Percentiles rank a stretch among this genome's conserved stretches.
Evolutionary conservation across 768 basidiomycete genomes (phyloP).

Genomic region (Cyclocybe aegerita): DNA sequence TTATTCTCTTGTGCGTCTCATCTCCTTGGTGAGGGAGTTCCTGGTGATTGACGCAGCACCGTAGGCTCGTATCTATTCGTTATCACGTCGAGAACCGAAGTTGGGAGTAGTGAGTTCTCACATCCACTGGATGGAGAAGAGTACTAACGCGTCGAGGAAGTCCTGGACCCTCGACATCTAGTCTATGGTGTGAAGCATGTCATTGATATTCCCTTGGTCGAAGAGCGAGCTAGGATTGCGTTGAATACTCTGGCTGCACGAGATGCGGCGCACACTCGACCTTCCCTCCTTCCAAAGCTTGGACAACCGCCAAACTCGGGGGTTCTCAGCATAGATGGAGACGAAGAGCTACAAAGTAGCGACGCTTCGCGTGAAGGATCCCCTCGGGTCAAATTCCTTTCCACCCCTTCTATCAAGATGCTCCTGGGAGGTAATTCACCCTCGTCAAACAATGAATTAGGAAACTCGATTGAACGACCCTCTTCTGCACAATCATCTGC

Average conservation of each 20-base stretch:
- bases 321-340: conserved; percentile 15
- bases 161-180: conserved; percentile 59
- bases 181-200: conserved; percentile 73
- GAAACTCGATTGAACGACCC: conserved; percentile 25
- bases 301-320: conserved; percentile 1
- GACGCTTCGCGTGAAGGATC: conserved; percentile 17
- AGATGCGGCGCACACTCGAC: conserved; percentile 41
- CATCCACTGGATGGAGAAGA: background rate
- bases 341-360: conserved; percentile 9
- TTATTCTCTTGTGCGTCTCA: conserved; percentile 62
- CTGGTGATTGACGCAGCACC: conserved; percentile 3
- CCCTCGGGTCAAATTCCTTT: conserved; percentile 54
- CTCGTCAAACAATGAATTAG: conserved; percentile 13
- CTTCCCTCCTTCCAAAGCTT: conserved; percentile 40
- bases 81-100: conserved; percentile 58
- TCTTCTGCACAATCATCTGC: conserved; percentile 41
- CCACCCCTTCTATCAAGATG: conserved; percentile 44
- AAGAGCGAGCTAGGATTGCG: conserved; percentile 56
- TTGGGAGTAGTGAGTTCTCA: conserved; percentile 61
- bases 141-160: conserved; percentile 32
- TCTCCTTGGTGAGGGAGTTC: conserved; percentile 1
- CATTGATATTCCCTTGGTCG: conserved; percentile 67
- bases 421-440: conserved; percentile 1
- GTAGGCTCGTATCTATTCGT: conserved; percentile 77
- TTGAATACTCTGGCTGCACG: conserved; percentile 54